These are phyloP conservation scores for Fraxinus latifolia DNA, from an alignment of 305 asterid genomes.

Conservation along the genomic window DNA sequence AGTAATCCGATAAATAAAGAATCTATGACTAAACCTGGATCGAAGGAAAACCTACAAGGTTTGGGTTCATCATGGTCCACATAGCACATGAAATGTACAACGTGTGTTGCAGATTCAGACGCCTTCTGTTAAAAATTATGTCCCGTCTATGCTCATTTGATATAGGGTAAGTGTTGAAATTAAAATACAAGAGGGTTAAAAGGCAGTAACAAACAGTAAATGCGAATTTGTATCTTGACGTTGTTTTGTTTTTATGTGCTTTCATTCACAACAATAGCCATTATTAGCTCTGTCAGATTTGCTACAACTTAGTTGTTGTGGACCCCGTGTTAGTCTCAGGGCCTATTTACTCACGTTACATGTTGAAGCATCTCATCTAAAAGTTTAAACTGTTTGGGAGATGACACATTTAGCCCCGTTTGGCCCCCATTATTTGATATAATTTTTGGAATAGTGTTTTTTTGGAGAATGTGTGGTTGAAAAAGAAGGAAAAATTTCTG, in stretches of 20 bases:
- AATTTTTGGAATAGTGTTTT: too few relatives aligned
- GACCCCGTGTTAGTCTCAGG: neutral
- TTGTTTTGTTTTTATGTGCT: neutral
- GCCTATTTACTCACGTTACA: neutral
- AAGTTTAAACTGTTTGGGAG: neutral
- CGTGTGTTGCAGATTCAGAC: neutral
- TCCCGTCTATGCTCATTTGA: neutral
- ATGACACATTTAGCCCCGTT: neutral
- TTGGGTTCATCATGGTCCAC: neutral
- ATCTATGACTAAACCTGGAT: neutral
- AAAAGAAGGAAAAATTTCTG: too few relatives aligned
- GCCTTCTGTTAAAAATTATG: neutral
- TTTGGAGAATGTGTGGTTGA: too few relatives aligned
- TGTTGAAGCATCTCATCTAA: neutral
- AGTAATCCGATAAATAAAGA: neutral
- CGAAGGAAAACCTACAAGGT: neutral
- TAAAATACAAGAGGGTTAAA: neutral
- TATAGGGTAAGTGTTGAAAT: neutral
- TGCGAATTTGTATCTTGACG: neutral
- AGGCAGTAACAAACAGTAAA: neutral
- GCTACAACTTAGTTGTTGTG: neutral
- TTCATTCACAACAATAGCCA: neutral
- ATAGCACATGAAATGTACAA: neutral
- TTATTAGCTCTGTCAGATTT: neutral
- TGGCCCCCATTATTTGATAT: too few relatives aligned